These are phyloP conservation scores for Cercospora nicotianae DNA, from an alignment of 2,329 filamentous ascomycete genomes.

Conservation along the genomic window DNA sequence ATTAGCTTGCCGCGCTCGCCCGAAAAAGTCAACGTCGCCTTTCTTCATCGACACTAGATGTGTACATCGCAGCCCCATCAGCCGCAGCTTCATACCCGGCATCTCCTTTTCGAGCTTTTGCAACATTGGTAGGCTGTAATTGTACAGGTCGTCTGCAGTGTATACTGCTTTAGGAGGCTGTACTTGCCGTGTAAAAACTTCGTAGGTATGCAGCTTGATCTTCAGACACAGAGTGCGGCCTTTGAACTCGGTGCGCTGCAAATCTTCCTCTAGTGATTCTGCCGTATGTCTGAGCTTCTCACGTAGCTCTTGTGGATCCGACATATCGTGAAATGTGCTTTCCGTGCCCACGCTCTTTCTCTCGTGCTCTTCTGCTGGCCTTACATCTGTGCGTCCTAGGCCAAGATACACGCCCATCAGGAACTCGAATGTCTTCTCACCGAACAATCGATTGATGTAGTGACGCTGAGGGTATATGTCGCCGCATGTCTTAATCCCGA, in stretches of 20 bases:
- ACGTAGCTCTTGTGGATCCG: constrained; percentile 65
- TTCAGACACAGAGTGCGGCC: constrained; percentile 91
- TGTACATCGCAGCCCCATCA: constrained; percentile 88
- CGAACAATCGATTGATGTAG: constrained; percentile 75
- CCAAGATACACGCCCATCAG: constrained; percentile 82
- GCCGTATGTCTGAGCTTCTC: constrained; percentile 79
- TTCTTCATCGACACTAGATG: constrained; percentile 85
- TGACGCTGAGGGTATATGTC: constrained; percentile 79
- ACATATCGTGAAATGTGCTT: constrained; percentile 82
- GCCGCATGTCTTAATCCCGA: constrained; percentile 84
- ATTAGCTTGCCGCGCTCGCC: constrained; percentile 41
- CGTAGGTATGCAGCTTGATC: constrained; percentile 90
- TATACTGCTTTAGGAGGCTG: constrained; percentile 71
- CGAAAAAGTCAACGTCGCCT: constrained; percentile 77
- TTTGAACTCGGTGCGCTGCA: constrained; percentile 76
- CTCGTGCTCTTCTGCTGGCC: constrained; percentile 85
- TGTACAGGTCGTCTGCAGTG: constrained; percentile 79
- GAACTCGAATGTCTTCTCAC: constrained; percentile 87
- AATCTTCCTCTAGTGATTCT: constrained; percentile 81
- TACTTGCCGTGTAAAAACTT: constrained; percentile 81
- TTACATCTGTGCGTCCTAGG: constrained; percentile 72
- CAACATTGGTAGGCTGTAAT: constrained; percentile 77
- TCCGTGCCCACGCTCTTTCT: constrained; percentile 94
- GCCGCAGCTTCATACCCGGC: constrained; percentile 71
- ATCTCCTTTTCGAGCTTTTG: constrained; percentile 80